A percentile compares a stretch with the other conserved stretches of the same genome.
phyloP scores from a whole-genome alignment of 2,329 filamentous ascomycete genomes.

The Lachnellula subtilissima region DNA sequence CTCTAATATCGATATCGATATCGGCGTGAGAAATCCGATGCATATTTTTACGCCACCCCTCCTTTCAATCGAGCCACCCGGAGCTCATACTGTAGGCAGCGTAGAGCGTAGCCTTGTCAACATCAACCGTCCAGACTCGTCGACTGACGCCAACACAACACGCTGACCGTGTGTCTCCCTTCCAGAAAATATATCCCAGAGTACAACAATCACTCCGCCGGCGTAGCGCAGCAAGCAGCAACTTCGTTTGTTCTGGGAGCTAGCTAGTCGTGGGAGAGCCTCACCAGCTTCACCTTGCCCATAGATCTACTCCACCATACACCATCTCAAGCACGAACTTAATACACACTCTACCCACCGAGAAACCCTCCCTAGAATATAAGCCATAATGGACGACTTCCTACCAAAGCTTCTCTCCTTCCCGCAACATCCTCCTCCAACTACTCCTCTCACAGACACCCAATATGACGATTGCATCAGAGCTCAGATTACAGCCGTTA shows the following conservation, averaged over 20 bases:
- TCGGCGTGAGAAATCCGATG: neutral
- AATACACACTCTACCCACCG: neutral
- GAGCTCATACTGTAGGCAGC: neutral
- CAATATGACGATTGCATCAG: constrained; percentile 41
- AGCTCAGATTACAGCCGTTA: constrained; percentile 35
- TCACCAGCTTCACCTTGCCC: neutral
- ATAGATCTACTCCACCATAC: neutral
- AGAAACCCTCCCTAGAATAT: neutral
- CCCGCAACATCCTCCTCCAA: constrained; percentile 34
- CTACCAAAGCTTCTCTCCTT: constrained; percentile 36
- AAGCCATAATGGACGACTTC: constrained; percentile 30
- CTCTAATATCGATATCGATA: neutral
- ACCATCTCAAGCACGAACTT: neutral
- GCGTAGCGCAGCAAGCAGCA: too few relatives aligned
- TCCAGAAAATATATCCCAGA: too few relatives aligned
- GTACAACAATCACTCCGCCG: too few relatives aligned
- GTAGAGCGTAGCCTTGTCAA: neutral
- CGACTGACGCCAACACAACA: neutral
- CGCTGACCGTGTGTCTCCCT: neutral
- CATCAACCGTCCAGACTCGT: neutral
- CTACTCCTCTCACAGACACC: constrained; percentile 32
- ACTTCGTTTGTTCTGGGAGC: too few relatives aligned
- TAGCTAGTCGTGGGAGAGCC: neutral
- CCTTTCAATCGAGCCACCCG: neutral
- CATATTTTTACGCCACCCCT: neutral